Base-by-base conservation (phyloP, 345 rosid genomes). In the Ailanthus altissimus region DNA sequence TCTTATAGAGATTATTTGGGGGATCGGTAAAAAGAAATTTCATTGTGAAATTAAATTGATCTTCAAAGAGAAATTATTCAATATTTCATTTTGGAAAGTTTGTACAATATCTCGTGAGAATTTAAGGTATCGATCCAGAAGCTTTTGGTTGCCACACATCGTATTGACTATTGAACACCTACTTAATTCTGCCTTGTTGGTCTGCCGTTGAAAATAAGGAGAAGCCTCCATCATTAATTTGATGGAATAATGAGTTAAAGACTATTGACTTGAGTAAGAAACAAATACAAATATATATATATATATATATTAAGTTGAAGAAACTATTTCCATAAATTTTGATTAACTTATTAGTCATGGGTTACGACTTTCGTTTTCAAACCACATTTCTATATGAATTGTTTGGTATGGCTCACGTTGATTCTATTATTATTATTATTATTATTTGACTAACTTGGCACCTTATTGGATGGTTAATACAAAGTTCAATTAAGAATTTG, bases 201-300 rank as follows among this genome's bases (percentile, higher is more conserved):
- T 63, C 51, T 53, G 42, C 57, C 20, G 54, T 70, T 75, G 54
- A 75, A 70, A 63, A 46, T 43, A 26, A 66, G 51, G 50, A 21
- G 13, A 47, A 50, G 68, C 54, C 16, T 43, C 50, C 72, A 80
- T 70, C 68, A 80, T 64, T 66, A 32, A 32, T 32, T 32, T 73
- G 68, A 8, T 65, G 70, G 77, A 80, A 62, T 74, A 47, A 36
- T 49, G 70, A 32, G 49, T 49, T 36, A 21, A 32, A 47, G 73
- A 38, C 62, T 38, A 43, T 47, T 65, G 83, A 72, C 66, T 72
- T 66, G 40, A 49, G 38, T n/a, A 26, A 65, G 62, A 57, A 26
- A 26, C 16, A 75, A 71, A 11, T 56, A 73, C 20, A 14, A 51
- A 61, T n/a, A 36, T 50, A 38, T n/a, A 32, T 18, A 8, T 21